A percentile compares a stretch with the other conserved stretches of the same genome.
Evolutionary conservation across 768 basidiomycete species (phyloP).

Genomic region (Phaeolepiota aurea): DNA sequence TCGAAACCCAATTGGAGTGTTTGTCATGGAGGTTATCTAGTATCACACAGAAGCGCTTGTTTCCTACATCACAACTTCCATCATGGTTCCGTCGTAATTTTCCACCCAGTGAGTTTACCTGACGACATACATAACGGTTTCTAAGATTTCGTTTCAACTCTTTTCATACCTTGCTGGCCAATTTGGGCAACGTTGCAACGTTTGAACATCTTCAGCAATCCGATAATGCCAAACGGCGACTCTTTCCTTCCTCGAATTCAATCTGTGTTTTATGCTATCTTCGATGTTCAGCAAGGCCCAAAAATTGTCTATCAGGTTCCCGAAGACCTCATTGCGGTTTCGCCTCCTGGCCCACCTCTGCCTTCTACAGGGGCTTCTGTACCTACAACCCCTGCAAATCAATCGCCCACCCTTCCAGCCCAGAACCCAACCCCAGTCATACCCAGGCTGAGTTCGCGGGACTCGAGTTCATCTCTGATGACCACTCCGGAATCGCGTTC

Average conservation of each 20-base stretch:
- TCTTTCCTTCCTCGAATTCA: conserved; percentile 76
- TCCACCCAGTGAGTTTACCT: too few relatives aligned
- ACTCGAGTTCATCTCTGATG: conserved; percentile 42
- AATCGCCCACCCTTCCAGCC: conserved; percentile 17
- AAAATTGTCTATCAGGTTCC: conserved; percentile 93
- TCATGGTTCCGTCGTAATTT: too few relatives aligned
- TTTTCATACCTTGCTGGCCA: too few relatives aligned
- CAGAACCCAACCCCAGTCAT: conserved; percentile 12
- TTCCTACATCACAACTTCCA: conserved; percentile 39
- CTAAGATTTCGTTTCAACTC: too few relatives aligned
- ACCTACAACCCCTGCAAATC: conserved; percentile 30
- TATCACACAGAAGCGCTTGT: conserved; percentile 69
- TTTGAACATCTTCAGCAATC: too few relatives aligned
- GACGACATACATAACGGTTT: too few relatives aligned
- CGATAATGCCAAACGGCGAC: conserved; percentile 33
- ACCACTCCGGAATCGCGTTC: conserved; percentile 37
- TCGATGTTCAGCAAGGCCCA: conserved; percentile 79
- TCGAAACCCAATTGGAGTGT: conserved; percentile 66
- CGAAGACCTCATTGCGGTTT: conserved; percentile 70
- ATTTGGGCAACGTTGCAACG: too few relatives aligned
- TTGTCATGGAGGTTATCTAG: conserved; percentile 91
- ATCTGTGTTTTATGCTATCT: conserved; percentile 91
- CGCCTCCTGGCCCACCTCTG: conserved; percentile 20
- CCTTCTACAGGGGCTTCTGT: conserved; percentile 18
- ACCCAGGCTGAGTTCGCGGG: conserved; percentile 30